Evolutionary conservation across 352 stramenopile species (phyloP), one percentile per base, ranked within the genome.

Genomic region (Phytopythium mirpurense): DNA sequence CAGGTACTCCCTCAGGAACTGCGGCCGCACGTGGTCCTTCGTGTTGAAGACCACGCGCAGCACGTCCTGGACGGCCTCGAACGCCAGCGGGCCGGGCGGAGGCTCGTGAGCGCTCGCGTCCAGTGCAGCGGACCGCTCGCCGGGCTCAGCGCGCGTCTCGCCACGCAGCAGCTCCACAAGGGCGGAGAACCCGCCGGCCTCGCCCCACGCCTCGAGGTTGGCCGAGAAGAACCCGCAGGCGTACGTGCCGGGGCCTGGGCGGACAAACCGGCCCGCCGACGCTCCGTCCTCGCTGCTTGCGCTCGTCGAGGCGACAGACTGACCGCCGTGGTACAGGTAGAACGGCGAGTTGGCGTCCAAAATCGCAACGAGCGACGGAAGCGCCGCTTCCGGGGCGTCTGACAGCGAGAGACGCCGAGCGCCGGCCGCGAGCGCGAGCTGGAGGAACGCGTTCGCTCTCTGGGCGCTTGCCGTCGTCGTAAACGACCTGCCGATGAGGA

Each of bases 341-440:
- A 91, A 91, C 21, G 61, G 54, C 1, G 68, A 62, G 42, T 85
- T 69, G 0, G 78, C 73, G 24, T 92, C 82, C 5, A 92, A 45
- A 31, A 87, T 71, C 9, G 62, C 45, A 70, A 78, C 31, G 60
- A 67, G 15, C 86, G 49, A 15, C 78, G 63, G 43, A 41, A 74
- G 1, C 9, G n/a, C 18, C 48, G n/a, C 10, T 7, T 36, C 34
- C 0, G 59, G 46, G 23, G 87, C 76, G 11, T 73, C 73, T 2
- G 60, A 43, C 14, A 67, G 51, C 29, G 88, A 53, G 3, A 52
- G 31, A 19, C 64, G 56, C 10, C 32, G 32, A 5, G 69, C 64
- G 7, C 67, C 56, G 15, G 50, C 59, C 10, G 54, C 49, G 7
- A 93, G 61, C 24, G 73, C 63, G 32, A 70, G 70, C 38, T 82